Conservation (phyloP, 108 stramenopile species). For the Conticribra guillardii region DNA sequence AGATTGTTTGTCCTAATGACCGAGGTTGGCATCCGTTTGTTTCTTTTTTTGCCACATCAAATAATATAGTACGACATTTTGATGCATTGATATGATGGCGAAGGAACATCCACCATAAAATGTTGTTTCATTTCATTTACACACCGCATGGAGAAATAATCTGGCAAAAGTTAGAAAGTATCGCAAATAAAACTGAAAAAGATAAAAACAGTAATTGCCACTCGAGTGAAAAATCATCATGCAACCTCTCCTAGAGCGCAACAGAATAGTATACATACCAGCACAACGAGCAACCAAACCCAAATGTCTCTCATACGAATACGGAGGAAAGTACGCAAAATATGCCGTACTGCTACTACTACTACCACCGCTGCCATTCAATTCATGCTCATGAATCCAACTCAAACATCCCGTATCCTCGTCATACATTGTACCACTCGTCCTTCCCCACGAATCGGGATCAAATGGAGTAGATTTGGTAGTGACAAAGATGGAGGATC, state of each 20-base stretch:
- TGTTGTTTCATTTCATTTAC: no score
- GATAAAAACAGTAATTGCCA: neutral
- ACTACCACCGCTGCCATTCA: conserved; percentile 16
- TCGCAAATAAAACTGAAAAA: no score
- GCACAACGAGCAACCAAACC: conserved; percentile 57
- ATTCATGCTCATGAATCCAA: conserved; percentile 62
- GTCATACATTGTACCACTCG: conserved; percentile 57
- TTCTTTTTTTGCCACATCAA: neutral
- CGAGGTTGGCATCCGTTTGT: conserved; percentile 39
- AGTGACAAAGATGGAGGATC: conserved; percentile 63
- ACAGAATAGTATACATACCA: conserved; percentile 10
- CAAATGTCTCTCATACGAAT: conserved; percentile 75
- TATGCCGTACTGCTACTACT: conserved; percentile 44
- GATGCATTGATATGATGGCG: neutral
- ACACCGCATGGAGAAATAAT: no score
- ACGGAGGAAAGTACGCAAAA: conserved; percentile 80
- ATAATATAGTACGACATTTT: neutral
- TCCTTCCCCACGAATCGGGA: conserved; percentile 61
- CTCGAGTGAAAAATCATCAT: no score
- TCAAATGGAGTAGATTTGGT: conserved; percentile 49
- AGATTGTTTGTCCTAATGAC: conserved; percentile 68
- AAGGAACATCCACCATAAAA: no score
- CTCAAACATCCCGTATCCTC: conserved; percentile 51
- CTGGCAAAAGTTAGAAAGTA: no score
- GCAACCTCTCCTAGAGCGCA: no score